Evolutionary conservation across 2,329 filamentous ascomycete species (phyloP).

Genomic region (Nigrograna mackinnonii): DNA sequence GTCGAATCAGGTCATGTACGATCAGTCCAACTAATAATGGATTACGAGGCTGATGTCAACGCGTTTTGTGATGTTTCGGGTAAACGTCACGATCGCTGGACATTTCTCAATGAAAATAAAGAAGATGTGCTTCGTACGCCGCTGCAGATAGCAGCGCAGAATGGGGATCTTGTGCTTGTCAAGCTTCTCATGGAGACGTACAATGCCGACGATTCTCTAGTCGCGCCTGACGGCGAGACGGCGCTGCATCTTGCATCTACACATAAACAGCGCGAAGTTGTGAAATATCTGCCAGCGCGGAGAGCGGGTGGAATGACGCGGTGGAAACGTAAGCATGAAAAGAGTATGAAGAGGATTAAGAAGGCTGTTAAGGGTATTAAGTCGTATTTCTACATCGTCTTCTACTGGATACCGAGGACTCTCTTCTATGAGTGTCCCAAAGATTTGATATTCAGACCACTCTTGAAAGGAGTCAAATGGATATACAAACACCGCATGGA

Average conservation of each 20-base stretch:
- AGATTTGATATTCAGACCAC: constrained; percentile 8
- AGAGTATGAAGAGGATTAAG: constrained; percentile 11
- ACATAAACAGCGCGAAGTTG: constrained; percentile 48
- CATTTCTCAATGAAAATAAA: no score
- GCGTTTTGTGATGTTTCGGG: constrained; percentile 7
- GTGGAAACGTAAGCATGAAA: constrained; percentile 18
- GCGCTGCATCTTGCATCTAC: constrained; percentile 51
- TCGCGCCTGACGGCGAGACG: constrained; percentile 51
- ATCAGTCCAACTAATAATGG: constrained; percentile 13
- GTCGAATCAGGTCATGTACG: constrained; percentile 12
- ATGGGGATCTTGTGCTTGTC: constrained; percentile 47
- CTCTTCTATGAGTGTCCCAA: constrained; percentile 16
- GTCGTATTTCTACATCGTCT: constrained; percentile 8
- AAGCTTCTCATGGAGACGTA: constrained; percentile 46
- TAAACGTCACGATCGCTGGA: constrained; percentile 2
- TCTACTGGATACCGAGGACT: constrained; percentile 16
- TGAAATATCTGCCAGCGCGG: constrained; percentile 46
- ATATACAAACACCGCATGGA: constrained; percentile 10
- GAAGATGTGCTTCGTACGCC: no score
- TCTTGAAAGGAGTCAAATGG: constrained; percentile 8
- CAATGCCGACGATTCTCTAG: constrained; percentile 47
- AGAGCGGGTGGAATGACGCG: constrained; percentile 24
- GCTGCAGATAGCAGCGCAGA: constrained; percentile 48
- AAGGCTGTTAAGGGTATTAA: constrained; percentile 7
- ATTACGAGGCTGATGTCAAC: constrained; percentile 18